Conservation (phyloP, 441 rosid genomes). For the Heliophila coronopifolia region DNA sequence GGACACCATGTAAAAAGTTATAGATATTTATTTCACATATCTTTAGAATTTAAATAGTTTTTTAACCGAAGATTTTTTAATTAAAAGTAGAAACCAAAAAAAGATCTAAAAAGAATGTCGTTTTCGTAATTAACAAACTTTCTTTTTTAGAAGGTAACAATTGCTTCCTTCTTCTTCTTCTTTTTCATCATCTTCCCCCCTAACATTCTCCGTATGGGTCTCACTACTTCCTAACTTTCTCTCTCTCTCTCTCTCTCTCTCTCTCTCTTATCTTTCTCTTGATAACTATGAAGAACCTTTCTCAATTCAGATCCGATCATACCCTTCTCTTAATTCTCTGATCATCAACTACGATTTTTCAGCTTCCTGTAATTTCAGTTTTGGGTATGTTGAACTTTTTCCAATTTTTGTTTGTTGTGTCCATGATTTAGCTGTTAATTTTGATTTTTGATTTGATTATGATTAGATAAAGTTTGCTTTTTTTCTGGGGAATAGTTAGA, state of each 20-base stretch:
- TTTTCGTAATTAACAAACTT: conserved; percentile 27
- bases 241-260: no score
- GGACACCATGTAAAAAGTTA: no score
- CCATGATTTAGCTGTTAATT: neutral
- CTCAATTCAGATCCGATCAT: conserved; percentile 27
- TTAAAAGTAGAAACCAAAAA: no score
- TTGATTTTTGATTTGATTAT: neutral
- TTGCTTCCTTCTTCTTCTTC: conserved; percentile 23
- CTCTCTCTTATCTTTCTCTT: conserved; percentile 10
- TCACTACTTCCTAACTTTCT: conserved; percentile 23
- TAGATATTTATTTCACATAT: no score
- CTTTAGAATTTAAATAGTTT: conserved; percentile 24
- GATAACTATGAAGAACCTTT: conserved; percentile 23
- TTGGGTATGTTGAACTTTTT: conserved; percentile 12
- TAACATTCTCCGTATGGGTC: conserved; percentile 28
- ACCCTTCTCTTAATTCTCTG: conserved; percentile 22
- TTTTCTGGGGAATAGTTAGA: conserved; percentile 20
- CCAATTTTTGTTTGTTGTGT: neutral
- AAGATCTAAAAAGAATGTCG: conserved; percentile 28
- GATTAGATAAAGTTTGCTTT: conserved; percentile 24
- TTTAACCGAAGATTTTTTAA: conserved; percentile 18
- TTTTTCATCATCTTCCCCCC: conserved; percentile 22
- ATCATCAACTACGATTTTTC: conserved; percentile 9
- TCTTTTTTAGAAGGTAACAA: no score
- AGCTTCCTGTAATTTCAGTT: conserved; percentile 4